A percentile compares a stretch with the other conserved stretches of the same genome.
Evolutionary conservation across 768 basidiomycete species (phyloP).

Genomic region (Bullera alba): DNA sequence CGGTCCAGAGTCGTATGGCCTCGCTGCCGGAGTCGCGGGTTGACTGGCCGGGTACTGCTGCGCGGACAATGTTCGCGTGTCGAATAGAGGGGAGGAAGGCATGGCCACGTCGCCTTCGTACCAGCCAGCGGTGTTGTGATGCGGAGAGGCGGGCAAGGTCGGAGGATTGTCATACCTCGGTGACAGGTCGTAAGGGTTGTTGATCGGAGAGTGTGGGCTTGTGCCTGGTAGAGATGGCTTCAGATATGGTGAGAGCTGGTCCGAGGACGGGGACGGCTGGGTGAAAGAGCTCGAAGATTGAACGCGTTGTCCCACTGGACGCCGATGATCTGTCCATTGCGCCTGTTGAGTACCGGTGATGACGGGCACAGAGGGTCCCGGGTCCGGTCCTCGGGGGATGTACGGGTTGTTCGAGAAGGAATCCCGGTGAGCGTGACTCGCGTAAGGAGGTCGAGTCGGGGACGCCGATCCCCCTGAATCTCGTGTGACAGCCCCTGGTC

Average conservation of each 20-base stretch:
- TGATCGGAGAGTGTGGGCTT: constrained; percentile 22
- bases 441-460: constrained; percentile 2
- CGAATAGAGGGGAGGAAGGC: background rate
- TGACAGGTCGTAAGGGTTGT: constrained; percentile 27
- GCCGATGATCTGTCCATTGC: constrained; percentile 26
- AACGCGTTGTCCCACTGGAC: constrained; percentile 18
- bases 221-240: constrained; percentile 1
- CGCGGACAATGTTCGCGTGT: constrained; percentile 1
- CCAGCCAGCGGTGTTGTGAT: background rate
- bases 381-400: constrained; percentile 30
- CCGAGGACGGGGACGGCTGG: constrained; percentile 21
- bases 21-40: constrained; percentile 25
- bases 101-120: background rate
- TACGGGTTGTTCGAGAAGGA: constrained; percentile 22
- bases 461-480: constrained; percentile 14
- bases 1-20: constrained; percentile 25
- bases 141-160: background rate
- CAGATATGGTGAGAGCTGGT: constrained; percentile 15
- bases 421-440: background rate
- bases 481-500: constrained; percentile 4
- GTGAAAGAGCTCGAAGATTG: constrained; percentile 26
- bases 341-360: background rate
- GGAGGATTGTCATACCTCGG: background rate
- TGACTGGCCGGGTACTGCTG: constrained; percentile 32
- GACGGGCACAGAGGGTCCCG: constrained; percentile 18